A percentile compares a stretch with the other conserved stretches of the same genome.
phyloP scores from a whole-genome alignment of 176 grass and related monocot genomes.

The Oryza meridionalis region DNA sequence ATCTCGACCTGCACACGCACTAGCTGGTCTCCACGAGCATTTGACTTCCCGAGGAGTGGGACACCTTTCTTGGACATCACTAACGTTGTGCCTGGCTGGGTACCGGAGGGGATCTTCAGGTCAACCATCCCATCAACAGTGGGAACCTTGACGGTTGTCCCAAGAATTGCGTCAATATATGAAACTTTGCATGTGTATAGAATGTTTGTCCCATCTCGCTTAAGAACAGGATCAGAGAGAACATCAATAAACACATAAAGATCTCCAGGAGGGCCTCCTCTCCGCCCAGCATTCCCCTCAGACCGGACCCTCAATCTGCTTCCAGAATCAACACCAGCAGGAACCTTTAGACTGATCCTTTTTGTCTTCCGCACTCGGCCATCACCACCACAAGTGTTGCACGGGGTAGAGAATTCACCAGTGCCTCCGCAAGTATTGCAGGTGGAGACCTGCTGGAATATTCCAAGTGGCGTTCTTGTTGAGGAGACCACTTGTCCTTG shows the following conservation, averaged over 20 bases:
- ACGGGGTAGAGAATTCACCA: slow-evolving; percentile 89
- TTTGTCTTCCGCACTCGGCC: slow-evolving; percentile 88
- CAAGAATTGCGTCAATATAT: slow-evolving; percentile 96
- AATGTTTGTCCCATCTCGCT: slow-evolving; percentile 86
- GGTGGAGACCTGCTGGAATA: slow-evolving; percentile 96
- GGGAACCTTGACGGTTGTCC: slow-evolving; percentile 89
- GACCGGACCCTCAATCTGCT: slow-evolving; percentile 91
- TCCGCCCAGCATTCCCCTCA: slow-evolving; percentile 85
- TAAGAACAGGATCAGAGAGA: slow-evolving; percentile 90
- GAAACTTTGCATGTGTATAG: slow-evolving; percentile 97
- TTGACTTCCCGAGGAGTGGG: slow-evolving; percentile 83
- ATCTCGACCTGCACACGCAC: slow-evolving; percentile 97
- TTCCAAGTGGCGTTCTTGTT: slow-evolving; percentile 85
- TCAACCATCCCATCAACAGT: slow-evolving; percentile 91
- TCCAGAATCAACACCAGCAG: slow-evolving; percentile 93
- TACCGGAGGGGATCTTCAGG: slow-evolving; percentile 91
- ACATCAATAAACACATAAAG: slow-evolving; percentile 98
- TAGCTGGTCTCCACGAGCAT: slow-evolving; percentile 84
- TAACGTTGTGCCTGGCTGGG: slow-evolving; percentile 84
- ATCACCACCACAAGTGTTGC: slow-evolving; percentile 83
- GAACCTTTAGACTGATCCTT: slow-evolving; percentile 95
- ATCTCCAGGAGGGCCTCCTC: slow-evolving; percentile 94
- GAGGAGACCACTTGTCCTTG: slow-evolving; percentile 94
- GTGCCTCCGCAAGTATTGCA: slow-evolving; percentile 90
- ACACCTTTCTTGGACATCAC: slow-evolving; percentile 99